phyloP scores from a whole-genome alignment of 345 rosid genomes.

The rapeseed (Brassica napus) region Da-Ae NC_063436.1:771501-772000 shows the following conservation, averaged over 20 bases:
- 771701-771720: conserved; percentile 12
- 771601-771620: background rate
- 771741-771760: background rate
- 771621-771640: conserved; percentile 36
- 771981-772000: no score
- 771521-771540: conserved; percentile 27
- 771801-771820: conserved; percentile 19
- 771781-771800: conserved; percentile 20
- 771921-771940: no score
- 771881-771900: background rate
- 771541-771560: conserved; percentile 10
- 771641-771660: conserved; percentile 38
- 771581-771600: background rate
- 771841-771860: background rate
- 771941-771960: no score
- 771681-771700: conserved; percentile 16
- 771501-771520: conserved; percentile 33
- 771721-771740: conserved; percentile 12
- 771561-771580: conserved; percentile 1
- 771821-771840: background rate
- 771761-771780: background rate
- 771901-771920: background rate
- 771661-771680: conserved; percentile 37
- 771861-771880: background rate
- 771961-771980: no score